These are phyloP conservation scores for Physcomitrellopsis africana DNA, from an alignment of 225 moss, liverwort and hornwort species.

Conservation along the genomic window DNA sequence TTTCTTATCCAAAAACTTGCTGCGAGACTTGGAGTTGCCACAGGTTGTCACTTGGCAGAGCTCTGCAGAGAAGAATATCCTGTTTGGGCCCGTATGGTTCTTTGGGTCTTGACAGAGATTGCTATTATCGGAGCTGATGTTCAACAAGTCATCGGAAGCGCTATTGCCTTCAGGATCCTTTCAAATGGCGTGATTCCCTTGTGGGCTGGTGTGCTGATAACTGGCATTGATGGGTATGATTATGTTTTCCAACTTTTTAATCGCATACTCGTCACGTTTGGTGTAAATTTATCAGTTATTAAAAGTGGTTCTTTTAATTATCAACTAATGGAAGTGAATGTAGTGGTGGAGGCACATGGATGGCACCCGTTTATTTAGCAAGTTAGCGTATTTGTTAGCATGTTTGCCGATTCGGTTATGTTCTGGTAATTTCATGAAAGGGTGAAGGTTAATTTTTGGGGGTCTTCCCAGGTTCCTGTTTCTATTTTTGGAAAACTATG, in stretches of 20 bases:
- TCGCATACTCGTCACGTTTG: not conserved
- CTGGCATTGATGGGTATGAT: conserved; percentile 83
- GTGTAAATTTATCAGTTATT: not conserved
- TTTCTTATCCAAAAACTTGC: conserved; percentile 80
- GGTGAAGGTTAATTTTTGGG: conserved; percentile 3
- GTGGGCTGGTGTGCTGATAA: conserved; percentile 91
- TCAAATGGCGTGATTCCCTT: conserved; percentile 79
- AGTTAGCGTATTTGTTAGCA: not conserved
- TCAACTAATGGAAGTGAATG: conserved; percentile 9
- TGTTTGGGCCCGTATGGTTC: conserved; percentile 71
- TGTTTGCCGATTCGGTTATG: not conserved
- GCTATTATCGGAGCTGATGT: conserved; percentile 94
- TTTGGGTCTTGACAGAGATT: conserved; percentile 90
- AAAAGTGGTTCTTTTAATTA: not conserved
- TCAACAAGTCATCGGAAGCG: conserved; percentile 94
- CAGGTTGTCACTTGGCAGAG: conserved; percentile 88
- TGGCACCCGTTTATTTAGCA: conserved; percentile 1
- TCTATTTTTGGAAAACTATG: conserved; percentile 75
- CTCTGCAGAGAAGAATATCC: conserved; percentile 89
- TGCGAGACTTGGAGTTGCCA: conserved; percentile 88
- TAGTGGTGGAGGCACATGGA: not conserved
- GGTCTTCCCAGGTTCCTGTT: conserved; percentile 67
- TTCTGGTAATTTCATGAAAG: not conserved
- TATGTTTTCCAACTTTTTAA: conserved; percentile 4
- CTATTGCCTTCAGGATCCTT: conserved; percentile 85